Base-by-base conservation (phyloP, 1,139 yeast species). In the Spathaspora sp. region DNA sequence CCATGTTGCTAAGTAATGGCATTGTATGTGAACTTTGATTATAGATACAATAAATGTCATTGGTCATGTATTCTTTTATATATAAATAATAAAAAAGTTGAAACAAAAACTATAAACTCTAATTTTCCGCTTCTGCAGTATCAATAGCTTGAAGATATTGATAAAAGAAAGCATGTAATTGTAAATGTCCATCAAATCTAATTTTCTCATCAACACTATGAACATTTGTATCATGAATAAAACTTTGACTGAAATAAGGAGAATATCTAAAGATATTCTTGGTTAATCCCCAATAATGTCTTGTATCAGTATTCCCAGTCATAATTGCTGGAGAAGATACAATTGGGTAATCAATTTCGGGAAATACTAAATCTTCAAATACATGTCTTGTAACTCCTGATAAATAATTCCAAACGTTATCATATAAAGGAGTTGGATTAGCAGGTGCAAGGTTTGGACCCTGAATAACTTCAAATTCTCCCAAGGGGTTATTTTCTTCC, bases 281-380 rank as follows among this genome's bases (percentile, higher is more conserved):
- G n/a, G 90, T 79, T 59, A 89, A 72, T 43, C 72, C 65, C 91
- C 95, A 87, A 67, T 86, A 89, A 60, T 81, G 78, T 59, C 80
- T 78, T 7, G 96, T 89, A 61, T 89, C 97, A 2, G 97, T 89
- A 64, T 89, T 89, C 27, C 88, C 96, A 5, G 88, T 76, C 81
- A 86, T 79, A 43, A 87, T 60, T 16, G 80, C 70, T 9, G 96
- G 95, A 1, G 90, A 69, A 18, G 81, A 70, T 44, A 86, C 70
- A 27, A 83, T 66, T 23, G 80, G 72, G 38, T 70, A 60, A 10
- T 58, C 60, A 27, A 65, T 47, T 31, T 68, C 64, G 8, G 71
- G 65, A 55, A 60, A 63, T 4, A 71, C 72, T 53, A 70, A 60
- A 41, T 71, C 75, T 51, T 75, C 78, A 46, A 65, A 60, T 37